phyloP scores from a whole-genome alignment of 345 rosid genomes.

The Camelina sativa region DNA sequence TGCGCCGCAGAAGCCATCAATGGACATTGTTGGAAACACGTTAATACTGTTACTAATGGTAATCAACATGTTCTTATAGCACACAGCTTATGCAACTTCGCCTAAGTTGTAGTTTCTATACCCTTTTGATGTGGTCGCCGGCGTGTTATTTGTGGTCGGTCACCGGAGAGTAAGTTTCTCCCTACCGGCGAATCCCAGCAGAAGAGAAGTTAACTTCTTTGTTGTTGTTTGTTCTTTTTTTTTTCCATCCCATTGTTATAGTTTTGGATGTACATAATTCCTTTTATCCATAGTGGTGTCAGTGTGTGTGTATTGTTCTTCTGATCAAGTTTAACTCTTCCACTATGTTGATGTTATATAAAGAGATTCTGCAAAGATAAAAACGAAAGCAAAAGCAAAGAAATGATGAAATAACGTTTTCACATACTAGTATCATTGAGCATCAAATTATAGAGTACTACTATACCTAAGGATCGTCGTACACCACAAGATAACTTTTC shows the following conservation, averaged over 20 bases:
- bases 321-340: constrained; percentile 4
- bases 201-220: constrained; percentile 24
- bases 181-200: constrained; percentile 32
- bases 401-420: background rate
- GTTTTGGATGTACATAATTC: constrained; percentile 43
- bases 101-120: constrained; percentile 31
- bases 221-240: constrained; percentile 1
- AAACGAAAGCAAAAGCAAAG: background rate
- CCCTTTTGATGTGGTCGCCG: constrained; percentile 32
- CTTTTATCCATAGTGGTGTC: constrained; percentile 14
- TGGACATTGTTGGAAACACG: constrained; percentile 24
- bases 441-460: too few relatives aligned
- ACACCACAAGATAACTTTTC: too few relatives aligned
- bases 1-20: constrained; percentile 36
- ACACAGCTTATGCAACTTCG: constrained; percentile 15
- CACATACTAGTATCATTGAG: too few relatives aligned
- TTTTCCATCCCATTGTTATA: constrained; percentile 15
- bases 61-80: constrained; percentile 54
- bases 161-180: constrained; percentile 38
- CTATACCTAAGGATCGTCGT: background rate
- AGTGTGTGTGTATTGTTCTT: constrained; percentile 21
- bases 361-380: background rate
- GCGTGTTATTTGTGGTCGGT: constrained; percentile 39
- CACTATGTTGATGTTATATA: background rate
- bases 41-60: constrained; percentile 41